phyloP scores from a whole-genome alignment of 176 grass and related monocot genomes.

The Pontederia crassipes region DNA sequence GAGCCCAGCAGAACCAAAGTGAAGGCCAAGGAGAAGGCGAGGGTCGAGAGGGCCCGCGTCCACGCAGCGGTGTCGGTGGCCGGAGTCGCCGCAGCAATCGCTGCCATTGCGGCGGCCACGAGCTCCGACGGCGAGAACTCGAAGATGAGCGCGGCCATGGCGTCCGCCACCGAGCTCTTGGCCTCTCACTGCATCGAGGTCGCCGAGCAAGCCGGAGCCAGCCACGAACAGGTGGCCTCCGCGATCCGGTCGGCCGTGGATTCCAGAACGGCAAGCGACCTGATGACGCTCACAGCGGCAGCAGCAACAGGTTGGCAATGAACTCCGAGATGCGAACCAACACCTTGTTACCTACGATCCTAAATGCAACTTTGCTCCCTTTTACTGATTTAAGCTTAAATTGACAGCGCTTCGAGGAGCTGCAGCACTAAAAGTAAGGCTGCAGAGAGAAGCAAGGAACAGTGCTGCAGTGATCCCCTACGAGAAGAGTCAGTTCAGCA shows the following conservation, averaged over 20 bases:
- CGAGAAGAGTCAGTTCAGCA: conserved; percentile 62
- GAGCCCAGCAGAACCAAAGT: conserved; percentile 33
- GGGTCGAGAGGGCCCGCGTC: conserved; percentile 61
- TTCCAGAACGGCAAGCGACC: conserved; percentile 56
- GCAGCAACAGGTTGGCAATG: conserved; percentile 64
- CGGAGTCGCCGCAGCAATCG: conserved; percentile 70
- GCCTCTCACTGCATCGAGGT: conserved; percentile 79
- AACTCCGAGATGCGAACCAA: too few relatives aligned
- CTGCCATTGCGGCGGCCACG: conserved; percentile 36
- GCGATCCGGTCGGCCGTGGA: conserved; percentile 64
- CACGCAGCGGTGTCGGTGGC: conserved; percentile 80
- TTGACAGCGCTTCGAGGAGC: conserved; percentile 73
- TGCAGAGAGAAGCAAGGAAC: conserved; percentile 56
- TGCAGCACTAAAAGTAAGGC: conserved; percentile 59
- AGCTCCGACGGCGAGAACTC: conserved; percentile 21
- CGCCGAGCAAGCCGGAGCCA: conserved; percentile 59
- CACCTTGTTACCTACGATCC: background rate
- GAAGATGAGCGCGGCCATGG: conserved; percentile 58
- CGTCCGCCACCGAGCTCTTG: conserved; percentile 76
- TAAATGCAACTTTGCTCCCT: background rate
- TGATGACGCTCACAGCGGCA: conserved; percentile 78
- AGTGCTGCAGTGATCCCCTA: conserved; percentile 70
- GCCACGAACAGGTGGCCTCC: conserved; percentile 55
- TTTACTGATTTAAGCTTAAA: background rate
- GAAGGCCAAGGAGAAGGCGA: conserved; percentile 65